Evolutionary conservation across 176 grass and related monocot genomes (phyloP).

Genomic region (Urochloa ruziziensis): DNA sequence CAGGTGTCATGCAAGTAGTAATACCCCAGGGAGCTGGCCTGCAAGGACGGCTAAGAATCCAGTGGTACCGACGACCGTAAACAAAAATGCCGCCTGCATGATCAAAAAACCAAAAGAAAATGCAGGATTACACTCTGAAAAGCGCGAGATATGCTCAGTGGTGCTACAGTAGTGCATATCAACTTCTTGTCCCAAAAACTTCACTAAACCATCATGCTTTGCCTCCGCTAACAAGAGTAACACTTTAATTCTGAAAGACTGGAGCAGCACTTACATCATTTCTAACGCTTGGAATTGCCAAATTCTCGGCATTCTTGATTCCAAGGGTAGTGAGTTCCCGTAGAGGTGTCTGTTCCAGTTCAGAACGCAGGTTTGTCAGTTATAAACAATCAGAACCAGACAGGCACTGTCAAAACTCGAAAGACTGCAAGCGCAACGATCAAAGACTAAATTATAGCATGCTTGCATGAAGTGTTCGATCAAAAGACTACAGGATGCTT

Average conservation of each 20-base stretch:
- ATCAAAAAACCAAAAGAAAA: neutral
- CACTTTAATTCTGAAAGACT: neutral
- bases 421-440: neutral
- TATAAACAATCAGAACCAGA: neutral
- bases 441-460: too few species aligned
- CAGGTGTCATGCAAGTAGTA: neutral
- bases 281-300: constrained; percentile 90
- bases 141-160: neutral
- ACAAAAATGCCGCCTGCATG: constrained; percentile 84
- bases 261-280: constrained; percentile 66
- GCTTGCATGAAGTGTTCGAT: too few species aligned
- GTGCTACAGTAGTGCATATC: neutral
- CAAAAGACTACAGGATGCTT: neutral
- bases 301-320: constrained; percentile 90
- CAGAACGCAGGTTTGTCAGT: constrained; percentile 13
- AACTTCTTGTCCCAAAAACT: neutral
- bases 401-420: neutral
- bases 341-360: constrained; percentile 72
- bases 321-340: constrained; percentile 82
- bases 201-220: neutral
- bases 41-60: constrained; percentile 79
- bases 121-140: neutral
- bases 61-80: constrained; percentile 79
- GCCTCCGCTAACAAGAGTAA: neutral
- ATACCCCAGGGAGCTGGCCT: constrained; percentile 92